Base-by-base conservation (phyloP, 2,329 filamentous ascomycete genomes). In the Pseudogymnoascus verrucosus region DNA sequence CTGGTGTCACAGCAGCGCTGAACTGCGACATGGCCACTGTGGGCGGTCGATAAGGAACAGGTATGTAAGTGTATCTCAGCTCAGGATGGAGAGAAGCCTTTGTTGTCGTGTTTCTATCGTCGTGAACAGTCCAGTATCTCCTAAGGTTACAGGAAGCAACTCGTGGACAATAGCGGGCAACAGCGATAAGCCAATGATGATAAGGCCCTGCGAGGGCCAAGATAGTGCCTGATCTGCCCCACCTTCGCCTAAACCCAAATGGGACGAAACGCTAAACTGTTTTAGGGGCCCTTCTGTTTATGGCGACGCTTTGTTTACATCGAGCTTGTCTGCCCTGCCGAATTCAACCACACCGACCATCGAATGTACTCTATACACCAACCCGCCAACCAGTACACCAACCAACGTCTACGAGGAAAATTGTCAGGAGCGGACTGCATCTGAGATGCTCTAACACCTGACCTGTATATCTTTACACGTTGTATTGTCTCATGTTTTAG, bases 1-100 rank as follows among this genome's bases (percentile, higher is more conserved):
- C 86, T 16, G 88, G 88, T 72, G 85, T 79, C 36, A 91, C 84
- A 72, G 88, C 84, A 63, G 85, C 85, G 34, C 76, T 78, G 70
- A 84, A 83, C 60, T 83, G 76, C 51, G 81, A 78, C 79, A 72
- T 71, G 11, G 21, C 59, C 39, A 31, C 59, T 61, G 12, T 61
- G 59, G 39, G 59, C 59, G 16, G 59, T 61, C 34, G 12, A 57
- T 21, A 57, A 36, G 11, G 1, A 57, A 19, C 10, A 34, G 21
- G 51, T 57, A 28, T 34, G 28, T n/a, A 57, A 36, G 51, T 34
- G 26, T 57, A 57, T 6, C 26, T 57, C 51, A 36, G 51, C 26
- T 57, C 51, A 36, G 51, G 8, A 57, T 34, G 28, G 21, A 36
- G 28, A 57, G 16, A 57, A 21, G 28, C 28, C 21, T 51, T 57